Evolutionary conservation across 306 rosid species (phyloP), one percentile per base, ranked within the genome.

Genomic region (Rosa persica): DNA sequence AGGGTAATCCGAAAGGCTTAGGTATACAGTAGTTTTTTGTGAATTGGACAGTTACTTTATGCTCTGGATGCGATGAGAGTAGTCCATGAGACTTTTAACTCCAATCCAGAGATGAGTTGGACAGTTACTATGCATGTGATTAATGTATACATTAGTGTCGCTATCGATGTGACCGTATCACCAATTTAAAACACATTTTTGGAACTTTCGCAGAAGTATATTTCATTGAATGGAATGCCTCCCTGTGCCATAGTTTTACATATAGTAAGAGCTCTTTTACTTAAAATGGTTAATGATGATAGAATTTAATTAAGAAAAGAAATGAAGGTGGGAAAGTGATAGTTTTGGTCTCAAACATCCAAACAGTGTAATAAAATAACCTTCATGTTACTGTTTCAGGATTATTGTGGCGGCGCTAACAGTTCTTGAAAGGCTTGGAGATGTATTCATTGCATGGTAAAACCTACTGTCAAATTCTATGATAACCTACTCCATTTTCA

Each of bases 381-480:
- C 16, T 8, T 19, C 5, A 17, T 66, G 25, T 66, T 66, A 22
- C 58, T 67, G 66, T 46, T 81, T 84, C 90, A 95, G 99, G 99
- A 90, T 90, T 70, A 88, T 95, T 65, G 90, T 95, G 79, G 99
- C 99, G 7, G 47, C 89, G 25, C 66, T 91, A 46, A 89, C 96
- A 0, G 88, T 91, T 25, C 67, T 90, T 36, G 99, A 93, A 83
- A 93, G 85, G 85, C 61, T 90, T 67, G 81, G 85, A 46, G 99
- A 95, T 77, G 39, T 82, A 58, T 89, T 90, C 58, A 19, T 91
- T 47, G 78, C 93, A 83, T 91, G 99, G 99, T 93, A 85, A 52
- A 81, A 36, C 2, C 20, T 0, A 23, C 5, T n/a, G 55, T n/a
- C 20, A 17, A 74, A 39, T 13, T 55, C n/a, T 19, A 6, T 5